Conservation (phyloP, 2,329 filamentous ascomycete genomes). For the Fusarium guadeloupense region DNA sequence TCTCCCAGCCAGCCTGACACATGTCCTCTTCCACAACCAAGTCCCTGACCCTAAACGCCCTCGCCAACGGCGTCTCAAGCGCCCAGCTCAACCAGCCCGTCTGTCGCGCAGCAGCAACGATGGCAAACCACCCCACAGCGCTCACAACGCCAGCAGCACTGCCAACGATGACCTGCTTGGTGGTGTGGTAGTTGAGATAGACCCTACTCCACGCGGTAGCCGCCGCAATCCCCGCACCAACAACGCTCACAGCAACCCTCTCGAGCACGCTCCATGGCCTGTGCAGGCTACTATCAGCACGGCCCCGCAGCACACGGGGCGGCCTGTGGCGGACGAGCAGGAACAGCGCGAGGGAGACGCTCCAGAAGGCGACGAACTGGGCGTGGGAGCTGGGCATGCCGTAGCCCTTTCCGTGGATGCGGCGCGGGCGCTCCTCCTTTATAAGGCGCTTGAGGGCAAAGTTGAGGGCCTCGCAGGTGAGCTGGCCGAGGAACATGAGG, state of each 20-base stretch:
- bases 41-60: conserved; percentile 79
- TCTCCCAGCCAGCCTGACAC: conserved; percentile 91
- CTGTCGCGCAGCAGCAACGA: conserved; percentile 72
- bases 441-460: conserved; percentile 89
- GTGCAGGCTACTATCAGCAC: conserved; percentile 18
- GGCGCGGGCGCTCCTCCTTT: conserved; percentile 87
- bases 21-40: conserved; percentile 88
- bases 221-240: conserved; percentile 68
- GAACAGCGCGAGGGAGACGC: conserved; percentile 84
- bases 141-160: conserved; percentile 74
- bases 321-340: conserved; percentile 81
- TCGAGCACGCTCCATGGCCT: conserved; percentile 68
- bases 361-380: conserved; percentile 94
- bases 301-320: conserved; percentile 44
- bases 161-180: conserved; percentile 86
- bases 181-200: conserved; percentile 93
- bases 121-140: conserved; percentile 80
- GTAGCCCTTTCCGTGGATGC: conserved; percentile 91
- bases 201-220: conserved; percentile 83
- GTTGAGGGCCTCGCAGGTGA: conserved; percentile 91
- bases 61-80: conserved; percentile 71
- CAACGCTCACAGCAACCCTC: conserved; percentile 63
- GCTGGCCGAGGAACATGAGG: conserved; percentile 90
- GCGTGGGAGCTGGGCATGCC: conserved; percentile 96
- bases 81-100: conserved; percentile 77